Evolutionary conservation across 331 rosid species (phyloP), one percentile per base, ranked within the genome.

Genomic region (Erythrophleum ivorense): DNA sequence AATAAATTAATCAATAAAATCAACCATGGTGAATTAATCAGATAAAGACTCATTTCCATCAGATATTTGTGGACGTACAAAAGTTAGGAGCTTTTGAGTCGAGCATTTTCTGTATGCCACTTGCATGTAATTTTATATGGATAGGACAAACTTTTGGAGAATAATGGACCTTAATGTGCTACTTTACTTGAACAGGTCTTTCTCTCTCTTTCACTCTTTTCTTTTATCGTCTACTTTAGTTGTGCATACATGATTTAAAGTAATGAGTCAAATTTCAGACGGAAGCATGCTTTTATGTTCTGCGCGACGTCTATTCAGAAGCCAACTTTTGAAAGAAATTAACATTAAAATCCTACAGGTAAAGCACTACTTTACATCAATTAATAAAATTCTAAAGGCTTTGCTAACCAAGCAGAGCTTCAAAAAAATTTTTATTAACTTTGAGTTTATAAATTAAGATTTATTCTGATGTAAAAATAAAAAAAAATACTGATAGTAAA

Each of bases 71-170:
- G 38, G 77, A 3, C n/a, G 13, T 24, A 6, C 13, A 21, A 54
- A 3, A 24, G 9, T 1, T 2, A 31, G 2, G 3, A 10, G 74
- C n/a, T 9, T 14, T 2, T 31, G 14, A 31, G 60, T 31, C 57
- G 5, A 16, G 64, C 49, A 50, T 46, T 29, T 33, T 58, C 64
- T 73, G 64, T 53, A 53, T 18, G 77, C n/a, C 64, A 53, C 77
- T 73, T 52, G 3, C 5, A 9, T 8, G 8, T 9, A 68, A 40
- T 67, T 38, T 67, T 66, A 66, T 24, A 48, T 29, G 3, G 76
- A 31, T 55, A 38, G 7, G 6, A 4, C 76, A 49, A 29, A 29
- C 29, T 5, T 68, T 43, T n/a, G 36, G 2, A 18, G 8, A 10
- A 1, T 0, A 21, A 31, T 1, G 19, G 50, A 14, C 41, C 21